Evolutionary conservation across 352 stramenopile genomes (phyloP), one percentile per base, ranked within the genome.

Genomic region (Pythium scleroteichum): DNA sequence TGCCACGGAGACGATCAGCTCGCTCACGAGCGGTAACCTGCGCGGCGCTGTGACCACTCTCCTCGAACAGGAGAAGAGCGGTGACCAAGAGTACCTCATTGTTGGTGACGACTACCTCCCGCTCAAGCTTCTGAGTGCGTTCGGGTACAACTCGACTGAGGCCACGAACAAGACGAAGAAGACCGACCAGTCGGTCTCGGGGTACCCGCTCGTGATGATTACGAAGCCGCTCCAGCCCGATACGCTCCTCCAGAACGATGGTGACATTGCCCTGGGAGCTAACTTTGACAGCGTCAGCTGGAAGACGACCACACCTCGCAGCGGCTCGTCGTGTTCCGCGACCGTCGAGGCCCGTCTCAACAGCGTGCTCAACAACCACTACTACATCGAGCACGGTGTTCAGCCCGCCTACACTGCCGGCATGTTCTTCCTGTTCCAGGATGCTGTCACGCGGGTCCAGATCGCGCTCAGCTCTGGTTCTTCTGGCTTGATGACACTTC

Each of bases 371-470:
- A 55, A 64, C 64, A 85, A 85, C 55, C 67, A 61, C 42, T 80
- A 66, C 63, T 71, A 74, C 57, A 84, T 84, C 53, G 63, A 76
- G 22, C 62, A 44, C 22, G 73, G 75, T 1, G 24, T 85, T 17
- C 78, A 87, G 40, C 73, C 79, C 19, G 63, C 69, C 16, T 87
- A 85, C 63, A 83, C 77, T 0, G 60, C 73, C 0, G 75, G 65
- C 8, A 56, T 85, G 19, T 84, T 80, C 57, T 80, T 85, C 57
- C 62, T 85, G 4, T 83, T 87, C 51, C 78, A 87, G 59, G 74
- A 84, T 40, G 75, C 68, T 2, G 74, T 69, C 7, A 42, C 27
- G 24, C 48, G 38, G 5, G 42, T 23, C 12, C 42, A 55, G 38
- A 44, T 64, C 27, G 39, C 46, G 13, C 39, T 64, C 41, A 17